Percentiles rank a stretch among this genome's conserved stretches.
Conservation (phyloP, 805 yeast species). For the Wickerhamiella alocasiicola region DNA sequence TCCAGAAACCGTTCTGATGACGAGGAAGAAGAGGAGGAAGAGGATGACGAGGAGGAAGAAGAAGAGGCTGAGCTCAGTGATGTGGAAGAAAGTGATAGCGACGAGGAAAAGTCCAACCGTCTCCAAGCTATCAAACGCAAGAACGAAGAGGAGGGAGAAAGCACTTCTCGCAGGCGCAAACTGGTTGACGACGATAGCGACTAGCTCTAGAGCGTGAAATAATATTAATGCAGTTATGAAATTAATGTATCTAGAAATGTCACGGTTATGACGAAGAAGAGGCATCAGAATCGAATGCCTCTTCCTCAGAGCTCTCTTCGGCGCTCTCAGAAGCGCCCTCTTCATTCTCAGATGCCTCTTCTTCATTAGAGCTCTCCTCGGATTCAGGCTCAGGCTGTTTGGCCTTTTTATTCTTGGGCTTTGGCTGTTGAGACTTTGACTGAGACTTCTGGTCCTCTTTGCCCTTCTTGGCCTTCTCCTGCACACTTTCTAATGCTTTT, state of each 20-base stretch:
- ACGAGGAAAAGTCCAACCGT: slow-evolving; percentile 23
- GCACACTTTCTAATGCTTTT: slow-evolving; percentile 17
- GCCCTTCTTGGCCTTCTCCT: slow-evolving; percentile 13
- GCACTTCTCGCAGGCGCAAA: slow-evolving; percentile 12
- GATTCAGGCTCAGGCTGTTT: not conserved
- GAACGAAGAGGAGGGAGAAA: slow-evolving; percentile 13
- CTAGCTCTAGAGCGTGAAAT: not conserved
- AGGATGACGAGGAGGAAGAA: slow-evolving; percentile 30
- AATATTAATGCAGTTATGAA: not conserved
- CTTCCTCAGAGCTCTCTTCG: not conserved
- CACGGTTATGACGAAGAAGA: not conserved
- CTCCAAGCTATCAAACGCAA: slow-evolving; percentile 9
- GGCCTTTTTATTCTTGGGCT: too few species aligned
- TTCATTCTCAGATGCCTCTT: not conserved
- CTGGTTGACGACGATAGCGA: slow-evolving; percentile 18
- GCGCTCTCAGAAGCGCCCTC: too few species aligned
- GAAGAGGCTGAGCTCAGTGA: slow-evolving; percentile 25
- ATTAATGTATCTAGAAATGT: too few species aligned
- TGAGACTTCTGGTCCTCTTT: slow-evolving; percentile 22
- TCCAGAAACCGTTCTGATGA: slow-evolving; percentile 12
- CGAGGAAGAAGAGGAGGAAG: slow-evolving; percentile 24
- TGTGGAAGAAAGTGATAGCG: slow-evolving; percentile 20
- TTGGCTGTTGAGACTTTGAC: slow-evolving; percentile 26
- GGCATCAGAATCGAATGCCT: slow-evolving; percentile 1
- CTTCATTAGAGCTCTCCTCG: not conserved